Base-by-base conservation (phyloP, 768 basidiomycete species). In the Suillus decipiens region DNA sequence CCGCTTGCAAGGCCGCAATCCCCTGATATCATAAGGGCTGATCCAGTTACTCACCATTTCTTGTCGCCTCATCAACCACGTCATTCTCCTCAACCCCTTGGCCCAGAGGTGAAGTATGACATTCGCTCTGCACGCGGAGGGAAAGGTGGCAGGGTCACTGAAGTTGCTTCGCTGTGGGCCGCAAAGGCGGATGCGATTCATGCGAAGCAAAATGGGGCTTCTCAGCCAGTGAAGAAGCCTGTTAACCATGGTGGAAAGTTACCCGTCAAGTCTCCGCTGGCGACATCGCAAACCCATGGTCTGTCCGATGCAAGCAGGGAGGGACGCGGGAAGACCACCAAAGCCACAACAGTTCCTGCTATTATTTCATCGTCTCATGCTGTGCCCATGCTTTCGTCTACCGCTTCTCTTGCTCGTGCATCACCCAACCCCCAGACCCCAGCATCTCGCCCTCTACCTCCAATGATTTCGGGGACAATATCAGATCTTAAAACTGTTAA, bases 91-190 rank as follows among this genome's bases (percentile, higher is more conserved):
- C 68, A 73, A 47, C 72, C 74, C 24, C 63, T 67, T 3, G 83
- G 86, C 64, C 78, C 83, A 0, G 88, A 86, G 59, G 81, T 79
- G 24, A 88, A 86, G 63, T 92, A 92, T 69, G 86, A 93, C 69
- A 74, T 91, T 31, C 85, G 88, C 14, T 92, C 90, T 42, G 90
- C 90, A 5, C 82, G 91, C 24, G 90, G 92, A 5, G 92, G 92
- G 2, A 78, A 82, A 48, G 92, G 92, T 2, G 92, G 91, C 14
- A 82, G 83, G 60, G 92, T 93, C 17, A 80, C 89, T 3, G 79
- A 90, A 5, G 89, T 92, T 1, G 86, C 89, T 0, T 84, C 90
- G 2, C 77, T 93, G 28, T 93, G 91, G 90, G 85, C 89, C 3
- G 77, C 85, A 41, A 84, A 80, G n/a, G 80, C 79, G 8, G 67